Conservation (phyloP, 2,329 filamentous ascomycete species). For the Mycosphaerella arachidis region DNA sequence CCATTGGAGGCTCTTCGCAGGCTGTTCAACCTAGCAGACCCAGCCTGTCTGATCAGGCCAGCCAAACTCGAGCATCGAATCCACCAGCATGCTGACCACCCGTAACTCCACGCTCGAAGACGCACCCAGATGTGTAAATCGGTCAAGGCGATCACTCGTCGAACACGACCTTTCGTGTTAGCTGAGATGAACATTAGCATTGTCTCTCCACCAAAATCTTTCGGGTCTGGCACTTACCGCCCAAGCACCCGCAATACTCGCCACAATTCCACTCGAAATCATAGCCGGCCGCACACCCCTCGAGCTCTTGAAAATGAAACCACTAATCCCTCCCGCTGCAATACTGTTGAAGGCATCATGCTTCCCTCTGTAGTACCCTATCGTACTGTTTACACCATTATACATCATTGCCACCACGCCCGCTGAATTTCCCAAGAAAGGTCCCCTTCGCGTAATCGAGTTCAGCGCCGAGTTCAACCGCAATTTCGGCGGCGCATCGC, state of each 20-base stretch:
- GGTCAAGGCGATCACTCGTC: conserved; percentile 8
- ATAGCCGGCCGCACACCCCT: conserved; percentile 85
- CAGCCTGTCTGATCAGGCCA: no score
- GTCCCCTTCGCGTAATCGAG: conserved; percentile 84
- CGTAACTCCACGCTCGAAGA: conserved; percentile 1
- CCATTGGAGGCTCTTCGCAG: background rate
- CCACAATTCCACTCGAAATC: conserved; percentile 88
- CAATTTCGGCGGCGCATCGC: conserved; percentile 79
- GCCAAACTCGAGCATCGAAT: background rate
- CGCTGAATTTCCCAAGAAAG: conserved; percentile 92
- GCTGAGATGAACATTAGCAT: conserved; percentile 12
- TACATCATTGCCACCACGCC: conserved; percentile 95
- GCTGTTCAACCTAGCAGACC: background rate
- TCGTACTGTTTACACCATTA: conserved; percentile 83
- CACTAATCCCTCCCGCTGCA: conserved; percentile 76
- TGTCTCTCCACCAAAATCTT: background rate
- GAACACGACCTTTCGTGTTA: conserved; percentile 24
- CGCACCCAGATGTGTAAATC: background rate
- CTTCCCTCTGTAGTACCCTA: conserved; percentile 74
- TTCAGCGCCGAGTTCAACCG: conserved; percentile 92
- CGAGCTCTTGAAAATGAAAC: conserved; percentile 95
- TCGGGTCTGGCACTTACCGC: conserved; percentile 61
- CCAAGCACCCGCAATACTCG: conserved; percentile 79
- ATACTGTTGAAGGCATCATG: conserved; percentile 90
- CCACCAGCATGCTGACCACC: background rate